These are phyloP conservation scores for Erythrophleum ivorense DNA, from an alignment of 331 rosid genomes.

Conservation along the genomic window DNA sequence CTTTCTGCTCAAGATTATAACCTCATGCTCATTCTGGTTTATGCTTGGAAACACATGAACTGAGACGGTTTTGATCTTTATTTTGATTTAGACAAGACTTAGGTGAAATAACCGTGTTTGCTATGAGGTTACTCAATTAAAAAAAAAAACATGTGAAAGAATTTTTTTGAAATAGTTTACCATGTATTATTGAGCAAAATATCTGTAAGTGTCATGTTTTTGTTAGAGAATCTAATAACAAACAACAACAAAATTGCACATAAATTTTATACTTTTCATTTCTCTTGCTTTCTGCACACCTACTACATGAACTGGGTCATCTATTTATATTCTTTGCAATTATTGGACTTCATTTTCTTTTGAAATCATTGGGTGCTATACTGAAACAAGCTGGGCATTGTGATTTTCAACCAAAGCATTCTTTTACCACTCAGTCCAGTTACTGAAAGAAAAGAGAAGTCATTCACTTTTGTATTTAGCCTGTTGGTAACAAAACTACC, in stretches of 20 bases:
- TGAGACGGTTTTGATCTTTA: neutral
- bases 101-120: neutral
- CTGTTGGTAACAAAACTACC: conserved; percentile 6
- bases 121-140: neutral
- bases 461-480: neutral
- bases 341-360: neutral
- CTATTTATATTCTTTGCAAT: conserved; percentile 2
- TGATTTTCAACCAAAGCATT: neutral
- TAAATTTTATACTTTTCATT: too few species aligned
- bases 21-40: neutral
- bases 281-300: neutral
- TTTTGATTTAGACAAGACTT: neutral
- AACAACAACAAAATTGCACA: neutral
- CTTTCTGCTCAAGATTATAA: conserved; percentile 9
- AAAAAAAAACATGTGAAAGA: neutral
- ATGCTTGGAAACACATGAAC: neutral
- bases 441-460: neutral
- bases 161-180: neutral
- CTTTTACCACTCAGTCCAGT: neutral
- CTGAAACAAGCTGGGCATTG: conserved; percentile 1
- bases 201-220: neutral
- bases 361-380: neutral
- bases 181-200: neutral
- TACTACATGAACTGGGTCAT: neutral
- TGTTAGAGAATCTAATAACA: neutral